Conservation (phyloP, 345 rosid genomes). For the Streptanthus diversifolius region DNA sequence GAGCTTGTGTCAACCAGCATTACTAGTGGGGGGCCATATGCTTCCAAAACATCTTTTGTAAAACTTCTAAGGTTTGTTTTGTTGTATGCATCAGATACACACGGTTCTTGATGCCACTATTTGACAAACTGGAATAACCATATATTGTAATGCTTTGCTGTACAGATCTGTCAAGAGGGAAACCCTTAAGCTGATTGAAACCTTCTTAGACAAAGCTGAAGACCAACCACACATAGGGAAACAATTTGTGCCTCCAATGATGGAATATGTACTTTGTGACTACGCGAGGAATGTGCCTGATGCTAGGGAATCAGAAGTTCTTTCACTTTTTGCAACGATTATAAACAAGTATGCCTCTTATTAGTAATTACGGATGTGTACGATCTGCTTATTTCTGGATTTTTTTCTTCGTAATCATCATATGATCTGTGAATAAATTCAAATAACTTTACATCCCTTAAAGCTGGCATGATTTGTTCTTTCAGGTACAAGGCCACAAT, state of each 20-base stretch:
- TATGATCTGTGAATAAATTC: slow-evolving; percentile 28
- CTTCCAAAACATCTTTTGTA: slow-evolving; percentile 85
- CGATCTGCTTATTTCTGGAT: background rate
- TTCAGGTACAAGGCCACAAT: slow-evolving; percentile 86
- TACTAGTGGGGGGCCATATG: slow-evolving; percentile 89
- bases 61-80: slow-evolving; percentile 74
- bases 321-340: slow-evolving; percentile 95
- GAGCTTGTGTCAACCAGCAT: slow-evolving; percentile 95
- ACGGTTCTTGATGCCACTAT: background rate
- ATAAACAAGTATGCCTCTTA: slow-evolving; percentile 75
- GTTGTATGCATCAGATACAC: slow-evolving; percentile 2
- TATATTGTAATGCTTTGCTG: slow-evolving; percentile 12
- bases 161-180: slow-evolving; percentile 97
- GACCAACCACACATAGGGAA: slow-evolving; percentile 95
- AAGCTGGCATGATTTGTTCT: slow-evolving; percentile 12
- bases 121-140: slow-evolving; percentile 14
- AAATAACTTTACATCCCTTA: slow-evolving; percentile 26
- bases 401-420: background rate
- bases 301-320: slow-evolving; percentile 98
- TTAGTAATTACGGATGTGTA: background rate
- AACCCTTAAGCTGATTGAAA: slow-evolving; percentile 93
- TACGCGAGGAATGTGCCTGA: slow-evolving; percentile 98
- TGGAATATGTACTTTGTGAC: slow-evolving; percentile 97
- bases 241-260: slow-evolving; percentile 98
- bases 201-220: slow-evolving; percentile 99